Base-by-base conservation (phyloP, 352 stramenopile species). In the Phytophthora sojae region DNA sequence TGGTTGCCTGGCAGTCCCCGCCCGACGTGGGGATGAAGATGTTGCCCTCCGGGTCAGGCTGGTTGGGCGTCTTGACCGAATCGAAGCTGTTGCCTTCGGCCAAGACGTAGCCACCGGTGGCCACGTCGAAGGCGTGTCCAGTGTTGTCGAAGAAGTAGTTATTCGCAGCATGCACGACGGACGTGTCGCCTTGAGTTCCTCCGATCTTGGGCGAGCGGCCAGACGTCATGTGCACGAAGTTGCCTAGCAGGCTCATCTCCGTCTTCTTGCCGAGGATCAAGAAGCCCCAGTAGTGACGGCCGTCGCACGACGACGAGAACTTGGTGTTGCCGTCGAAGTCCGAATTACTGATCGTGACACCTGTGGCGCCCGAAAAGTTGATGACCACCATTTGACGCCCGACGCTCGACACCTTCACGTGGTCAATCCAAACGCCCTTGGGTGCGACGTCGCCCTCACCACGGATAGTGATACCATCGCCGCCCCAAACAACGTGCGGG, bases 211-310 rank as follows among this genome's bases (percentile, higher is more conserved):
- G 78, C 4, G 47, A 57, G 17, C 75, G 78, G 0, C 75, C 72
- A 0, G 78, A 85, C 12, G 49, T 81, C 11, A 58, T 14, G 68
- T 82, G 77, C 8, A 70, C 37, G 45, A 66, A 70, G 19, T 74
- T 74, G 26, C 54, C 49, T 2, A 66, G 3, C 5, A 74, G 63
- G 50, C 55, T 76, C 54, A 75, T 64, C 63, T 66, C 59, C 32
- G 65, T 75, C 19, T 45, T 58, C 23, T 57, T 63, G 11, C 64
- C 70, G 2, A 58, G 45, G 35, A 74, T 37, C 39, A 77, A 21
- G 39, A 77, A 77, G 17, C 57, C 57, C 64, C 59, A 85, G 64
- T 86, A 89, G 64, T 89, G 81, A 55, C 83, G 57, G 4, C 65
- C 64, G 17, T 67, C 64, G 15, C 64, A 71, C 37, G 57, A 54